These are phyloP conservation scores for Boletus subcaerulescens DNA, from an alignment of 768 basidiomycete species.

Conservation along the genomic window DNA sequence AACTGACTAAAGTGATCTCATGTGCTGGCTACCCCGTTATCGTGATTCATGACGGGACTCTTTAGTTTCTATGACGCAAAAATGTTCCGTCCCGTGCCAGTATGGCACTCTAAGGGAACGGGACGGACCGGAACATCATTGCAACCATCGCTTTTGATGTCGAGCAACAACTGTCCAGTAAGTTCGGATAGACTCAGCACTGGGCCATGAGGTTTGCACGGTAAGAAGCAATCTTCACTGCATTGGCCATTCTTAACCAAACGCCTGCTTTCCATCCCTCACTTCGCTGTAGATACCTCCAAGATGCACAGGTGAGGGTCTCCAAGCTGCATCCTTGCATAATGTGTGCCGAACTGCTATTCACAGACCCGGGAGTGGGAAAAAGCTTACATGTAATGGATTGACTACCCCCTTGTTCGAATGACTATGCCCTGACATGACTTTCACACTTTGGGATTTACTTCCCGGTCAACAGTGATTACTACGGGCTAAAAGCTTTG, in stretches of 20 bases:
- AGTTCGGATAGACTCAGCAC: neutral
- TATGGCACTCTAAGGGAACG: neutral
- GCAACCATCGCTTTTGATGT: neutral
- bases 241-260: neutral
- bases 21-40: neutral
- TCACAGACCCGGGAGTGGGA: constrained; percentile 63
- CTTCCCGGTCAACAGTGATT: constrained; percentile 48
- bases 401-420: neutral
- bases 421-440: neutral
- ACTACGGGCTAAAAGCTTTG: constrained; percentile 65
- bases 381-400: constrained; percentile 31
- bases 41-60: neutral
- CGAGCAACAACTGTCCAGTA: neutral
- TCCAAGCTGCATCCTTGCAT: neutral
- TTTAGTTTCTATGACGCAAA: constrained; percentile 5
- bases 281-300: constrained; percentile 51
- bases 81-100: constrained; percentile 13
- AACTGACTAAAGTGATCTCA: constrained; percentile 4
- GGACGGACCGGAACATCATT: neutral
- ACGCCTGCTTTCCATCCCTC: neutral
- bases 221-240: constrained; percentile 32
- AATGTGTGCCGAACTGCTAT: constrained; percentile 1
- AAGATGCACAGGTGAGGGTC: constrained; percentile 59
- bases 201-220: constrained; percentile 56
- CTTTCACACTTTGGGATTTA: neutral